Base-by-base conservation (phyloP, 345 rosid genomes). In the Lenwebbia sp. region DNA sequence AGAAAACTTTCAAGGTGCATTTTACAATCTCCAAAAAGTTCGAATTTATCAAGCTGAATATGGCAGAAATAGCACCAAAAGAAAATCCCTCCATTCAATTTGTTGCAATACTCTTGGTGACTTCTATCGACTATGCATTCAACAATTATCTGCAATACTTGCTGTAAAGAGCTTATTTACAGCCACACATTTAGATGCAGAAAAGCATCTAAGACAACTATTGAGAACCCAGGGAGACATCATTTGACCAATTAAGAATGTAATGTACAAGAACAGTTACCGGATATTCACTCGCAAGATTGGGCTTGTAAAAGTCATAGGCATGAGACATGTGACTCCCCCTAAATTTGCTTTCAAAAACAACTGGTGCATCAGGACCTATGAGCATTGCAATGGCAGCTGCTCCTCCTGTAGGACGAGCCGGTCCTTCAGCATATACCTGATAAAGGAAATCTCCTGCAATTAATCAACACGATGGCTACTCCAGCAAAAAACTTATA, bases 361-460 rank as follows among this genome's bases (percentile, higher is more conserved):
- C 91, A 37, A 98, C 93, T 70, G 98, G 98, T 85, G 99, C 98
- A 90, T 96, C 94, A 1, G 99, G 98, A 85, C 99, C 99, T 57
- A 98, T 89, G 83, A 98, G 89, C 92, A 96, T 94, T 86, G 96
- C 98, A 91, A 96, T 92, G 3, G 99, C 99, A 84, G 97, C 99
- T 13, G 99, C 99, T 90, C 99, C 99, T 88, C 99, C 99, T 84
- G 99, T 96, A 28, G 98, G 99, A 53, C 99, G 92, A 10, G 98
- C 99, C 1, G 98, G 98, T 87, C 99, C 98, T 94, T 98, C 99
- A 25, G 99, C 99, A 89, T 96, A 98, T 81, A 98, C 99, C 99
- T 96, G 96, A 90, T 84, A 60, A 58, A 83, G 76, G 88, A 86
- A 84, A 49, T 65, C 44, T 30, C 76, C 22, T 6, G 23, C 23